phyloP scores from a whole-genome alignment of 2,329 filamentous ascomycete genomes.

The Aspergillus arachidicola region DNA sequence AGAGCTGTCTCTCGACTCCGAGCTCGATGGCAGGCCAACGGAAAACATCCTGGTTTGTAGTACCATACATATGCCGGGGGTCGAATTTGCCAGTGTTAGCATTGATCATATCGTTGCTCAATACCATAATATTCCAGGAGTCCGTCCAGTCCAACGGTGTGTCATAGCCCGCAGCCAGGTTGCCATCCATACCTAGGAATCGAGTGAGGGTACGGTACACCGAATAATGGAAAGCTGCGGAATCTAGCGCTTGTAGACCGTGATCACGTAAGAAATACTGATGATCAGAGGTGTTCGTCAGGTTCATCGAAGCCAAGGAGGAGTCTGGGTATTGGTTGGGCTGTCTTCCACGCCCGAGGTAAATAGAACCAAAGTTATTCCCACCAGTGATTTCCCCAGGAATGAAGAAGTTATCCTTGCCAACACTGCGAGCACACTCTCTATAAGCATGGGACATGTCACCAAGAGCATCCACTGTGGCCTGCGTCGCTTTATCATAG shows the following conservation, averaged over 20 bases:
- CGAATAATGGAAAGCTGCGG: slow-evolving; percentile 65
- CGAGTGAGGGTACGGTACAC: slow-evolving; percentile 65
- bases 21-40: slow-evolving; percentile 63
- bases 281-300: slow-evolving; percentile 48
- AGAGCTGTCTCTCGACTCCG: slow-evolving; percentile 59
- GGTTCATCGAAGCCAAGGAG: slow-evolving; percentile 50
- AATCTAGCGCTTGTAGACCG: slow-evolving; percentile 59
- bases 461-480: slow-evolving; percentile 63
- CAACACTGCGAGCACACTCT: slow-evolving; percentile 57
- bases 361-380: slow-evolving; percentile 62
- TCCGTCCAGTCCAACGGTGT: slow-evolving; percentile 57
- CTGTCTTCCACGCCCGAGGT: slow-evolving; percentile 64
- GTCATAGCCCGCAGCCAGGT: slow-evolving; percentile 57
- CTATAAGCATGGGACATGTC: slow-evolving; percentile 61
- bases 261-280: slow-evolving; percentile 56
- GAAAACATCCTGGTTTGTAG: slow-evolving; percentile 68
- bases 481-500: slow-evolving; percentile 68
- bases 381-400: slow-evolving; percentile 66
- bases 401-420: slow-evolving; percentile 66
- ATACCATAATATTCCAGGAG: slow-evolving; percentile 59
- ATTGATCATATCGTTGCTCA: slow-evolving; percentile 63
- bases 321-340: slow-evolving; percentile 55
- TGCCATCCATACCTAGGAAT: slow-evolving; percentile 63
- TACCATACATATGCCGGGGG: slow-evolving; percentile 66
- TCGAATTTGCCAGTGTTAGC: slow-evolving; percentile 64